Evolutionary conservation across 192 early-diverging fungal species (phyloP), one percentile per base, ranked within the genome.

Genomic region (Gaertneriomyces sp.): DNA sequence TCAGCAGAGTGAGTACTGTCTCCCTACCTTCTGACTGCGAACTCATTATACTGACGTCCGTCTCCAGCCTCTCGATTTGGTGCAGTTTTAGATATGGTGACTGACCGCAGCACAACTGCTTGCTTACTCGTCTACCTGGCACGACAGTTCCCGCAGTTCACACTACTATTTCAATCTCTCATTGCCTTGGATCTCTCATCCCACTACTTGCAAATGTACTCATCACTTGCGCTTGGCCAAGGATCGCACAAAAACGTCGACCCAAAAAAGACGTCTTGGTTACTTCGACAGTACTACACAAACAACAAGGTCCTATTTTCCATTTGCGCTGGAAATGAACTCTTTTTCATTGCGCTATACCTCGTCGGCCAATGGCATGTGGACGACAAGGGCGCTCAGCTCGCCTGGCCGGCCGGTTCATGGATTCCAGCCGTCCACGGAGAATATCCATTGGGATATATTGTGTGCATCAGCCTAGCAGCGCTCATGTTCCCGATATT

Each of bases 141-240:
- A 5, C 45, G 61, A 16, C 68, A 80, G 40, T 91, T 92, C 67
- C 80, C 89, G 0, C 20, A 20, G 1, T 85, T 88, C 60, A 81
- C 91, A 20, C 68, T 96, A n/a, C 19, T 90, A 7, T 96, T 96
- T 70, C 93, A 95, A 80, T 73, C 91, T 49, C 80, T 99, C 49
- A 92, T 95, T 60, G 85, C 92, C 3, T 83, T 99, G 52, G 97
- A 99, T 67, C 85, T 99, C 42, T 90, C 89, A 64, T 91, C 90
- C 65, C 97, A 99, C 73, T 99, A 99, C 69, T 90, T 97, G 86
- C 97, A 99, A 53, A 99, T 99, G 94, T 95, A 96, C 77, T 84
- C 89, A 58, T 91, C 93, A 20, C 78, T 97, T 60, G 87, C 86
- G 8, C 84, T 86, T 4, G 97, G 97, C 66, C 76, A 85, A 39